A percentile compares a stretch with the other conserved stretches of the same genome.
Conservation (phyloP, 345 rosid genomes). For the Syzygium aromaticum region DNA sequence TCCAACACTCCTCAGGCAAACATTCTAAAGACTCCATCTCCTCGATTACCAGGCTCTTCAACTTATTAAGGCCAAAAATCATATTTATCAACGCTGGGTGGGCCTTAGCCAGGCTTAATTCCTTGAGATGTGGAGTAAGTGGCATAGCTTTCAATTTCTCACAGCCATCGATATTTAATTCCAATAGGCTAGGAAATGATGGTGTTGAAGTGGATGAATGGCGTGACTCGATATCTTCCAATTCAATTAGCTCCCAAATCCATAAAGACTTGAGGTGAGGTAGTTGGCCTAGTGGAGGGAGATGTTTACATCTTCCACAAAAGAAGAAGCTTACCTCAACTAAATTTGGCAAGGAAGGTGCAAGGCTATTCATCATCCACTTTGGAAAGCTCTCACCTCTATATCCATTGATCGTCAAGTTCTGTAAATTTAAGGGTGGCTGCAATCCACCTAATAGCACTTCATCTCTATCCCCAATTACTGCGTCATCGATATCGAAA, state of each 20-base stretch:
- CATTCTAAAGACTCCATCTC: neutral
- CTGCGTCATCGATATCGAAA: no score
- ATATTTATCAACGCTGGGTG: slow-evolving; percentile 1
- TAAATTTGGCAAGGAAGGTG: slow-evolving; percentile 6
- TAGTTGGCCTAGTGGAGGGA: slow-evolving; percentile 16
- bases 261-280: slow-evolving; percentile 9
- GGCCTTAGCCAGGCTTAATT: fast-evolving
- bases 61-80: slow-evolving; percentile 7
- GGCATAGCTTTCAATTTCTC: neutral
- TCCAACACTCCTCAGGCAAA: neutral
- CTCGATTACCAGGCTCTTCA: fast-evolving
- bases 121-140: neutral
- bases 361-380: neutral
- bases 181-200: neutral
- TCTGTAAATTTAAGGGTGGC: slow-evolving; percentile 9
- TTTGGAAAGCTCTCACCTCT: slow-evolving; percentile 11
- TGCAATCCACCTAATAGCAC: slow-evolving; percentile 1
- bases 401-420: slow-evolving; percentile 1
- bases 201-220: neutral
- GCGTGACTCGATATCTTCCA: slow-evolving; percentile 1
- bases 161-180: neutral
- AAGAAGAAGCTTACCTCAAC: neutral
- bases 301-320: slow-evolving; percentile 5
- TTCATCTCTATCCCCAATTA: neutral
- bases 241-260: neutral